These are phyloP conservation scores for Porphyra umbilicalis DNA, from an alignment of 31 red algal genomes.

Conservation along the genomic window DNA sequence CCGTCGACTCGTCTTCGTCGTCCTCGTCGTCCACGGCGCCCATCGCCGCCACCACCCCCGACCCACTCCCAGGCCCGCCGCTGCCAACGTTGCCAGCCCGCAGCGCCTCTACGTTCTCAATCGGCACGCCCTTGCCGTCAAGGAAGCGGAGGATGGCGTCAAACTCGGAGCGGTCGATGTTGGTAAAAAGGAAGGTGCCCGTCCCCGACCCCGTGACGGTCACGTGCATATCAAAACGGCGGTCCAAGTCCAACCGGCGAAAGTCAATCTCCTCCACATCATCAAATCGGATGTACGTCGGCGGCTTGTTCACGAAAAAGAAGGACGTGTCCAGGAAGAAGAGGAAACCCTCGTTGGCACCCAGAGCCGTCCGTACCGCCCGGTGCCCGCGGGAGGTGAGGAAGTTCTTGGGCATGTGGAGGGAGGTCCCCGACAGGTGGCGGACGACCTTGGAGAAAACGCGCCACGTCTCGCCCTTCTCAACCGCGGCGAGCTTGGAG, in stretches of 20 bases:
- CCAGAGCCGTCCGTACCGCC: constrained; percentile 78
- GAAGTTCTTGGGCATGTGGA: constrained; percentile 80
- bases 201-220: constrained; percentile 33
- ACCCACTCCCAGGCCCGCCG: constrained; percentile 16
- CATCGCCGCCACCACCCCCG: constrained; percentile 15
- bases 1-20: constrained; percentile 62
- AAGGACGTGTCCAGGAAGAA: constrained; percentile 90
- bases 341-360: constrained; percentile 91
- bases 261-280: constrained; percentile 94
- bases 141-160: constrained; percentile 63
- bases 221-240: constrained; percentile 86
- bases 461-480: constrained; percentile 68
- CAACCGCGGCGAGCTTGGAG: constrained; percentile 34
- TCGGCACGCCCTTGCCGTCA: constrained; percentile 61
- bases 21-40: constrained; percentile 37
- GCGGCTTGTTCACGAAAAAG: constrained; percentile 98
- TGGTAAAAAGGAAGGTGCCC: constrained; percentile 45
- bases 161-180: constrained; percentile 86
- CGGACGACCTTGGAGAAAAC: constrained; percentile 84
- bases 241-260: constrained; percentile 72
- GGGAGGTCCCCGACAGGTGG: constrained; percentile 47
- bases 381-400: constrained; percentile 34
- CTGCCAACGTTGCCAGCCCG: background rate
- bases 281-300: constrained; percentile 85
- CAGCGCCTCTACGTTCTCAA: constrained; percentile 41